Evolutionary conservation across 306 rosid genomes (phyloP).

Genomic region (Cicer judaicum): DNA sequence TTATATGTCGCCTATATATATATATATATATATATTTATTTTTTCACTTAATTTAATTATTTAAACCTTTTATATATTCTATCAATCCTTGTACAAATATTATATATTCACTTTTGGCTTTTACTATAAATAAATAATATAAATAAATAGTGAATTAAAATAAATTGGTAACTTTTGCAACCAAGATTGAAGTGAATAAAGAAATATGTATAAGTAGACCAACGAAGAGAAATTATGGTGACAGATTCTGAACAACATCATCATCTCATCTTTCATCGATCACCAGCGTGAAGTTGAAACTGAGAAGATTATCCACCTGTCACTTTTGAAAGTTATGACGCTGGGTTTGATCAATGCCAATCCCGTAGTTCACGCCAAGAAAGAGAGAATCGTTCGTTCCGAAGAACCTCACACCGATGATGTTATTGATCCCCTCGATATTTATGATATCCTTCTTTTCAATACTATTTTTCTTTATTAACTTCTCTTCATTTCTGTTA

Average conservation of each 20-base stretch:
- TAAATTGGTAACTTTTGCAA: too few relatives aligned
- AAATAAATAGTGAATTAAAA: too few relatives aligned
- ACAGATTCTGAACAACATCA: neutral
- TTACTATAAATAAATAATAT: too few relatives aligned
- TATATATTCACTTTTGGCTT: too few relatives aligned
- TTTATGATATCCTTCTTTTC: constrained; percentile 84
- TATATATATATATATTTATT: too few relatives aligned
- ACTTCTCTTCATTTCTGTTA: neutral
- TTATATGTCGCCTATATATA: too few relatives aligned
- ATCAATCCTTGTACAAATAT: too few relatives aligned
- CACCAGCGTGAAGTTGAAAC: neutral
- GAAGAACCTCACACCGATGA: constrained; percentile 67
- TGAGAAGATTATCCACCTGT: neutral
- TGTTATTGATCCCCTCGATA: constrained; percentile 90
- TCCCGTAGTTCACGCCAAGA: constrained; percentile 95
- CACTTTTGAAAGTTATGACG: constrained; percentile 60
- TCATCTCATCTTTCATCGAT: neutral
- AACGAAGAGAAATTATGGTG: neutral
- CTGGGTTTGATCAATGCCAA: constrained; percentile 95
- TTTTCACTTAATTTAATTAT: too few relatives aligned
- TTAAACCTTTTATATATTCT: too few relatives aligned
- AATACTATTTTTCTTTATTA: too few relatives aligned
- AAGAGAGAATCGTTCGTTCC: constrained; percentile 78
- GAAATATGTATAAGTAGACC: neutral
- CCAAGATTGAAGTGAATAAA: neutral